Percentiles rank a stretch among this genome's conserved stretches.
These are phyloP conservation scores for Coemansia sp. DNA, from an alignment of 192 early-diverging fungal genomes.

Conservation along the genomic window DNA sequence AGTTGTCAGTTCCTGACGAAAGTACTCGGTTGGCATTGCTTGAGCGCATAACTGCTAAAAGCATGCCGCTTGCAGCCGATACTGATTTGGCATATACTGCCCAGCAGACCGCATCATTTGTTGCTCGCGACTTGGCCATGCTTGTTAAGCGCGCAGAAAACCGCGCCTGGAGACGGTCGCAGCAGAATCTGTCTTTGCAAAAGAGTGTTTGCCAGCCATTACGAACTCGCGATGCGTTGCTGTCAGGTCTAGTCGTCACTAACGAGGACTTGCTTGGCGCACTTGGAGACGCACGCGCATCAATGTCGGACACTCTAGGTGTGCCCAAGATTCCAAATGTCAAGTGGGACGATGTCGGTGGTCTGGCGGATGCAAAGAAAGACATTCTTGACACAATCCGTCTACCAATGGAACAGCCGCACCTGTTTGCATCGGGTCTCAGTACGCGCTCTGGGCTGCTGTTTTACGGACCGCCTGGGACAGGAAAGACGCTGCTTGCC, in stretches of 20 bases:
- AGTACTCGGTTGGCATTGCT: conserved; percentile 65
- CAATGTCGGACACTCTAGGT: conserved; percentile 89
- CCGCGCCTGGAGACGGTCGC: conserved; percentile 60
- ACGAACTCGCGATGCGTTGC: conserved; percentile 55
- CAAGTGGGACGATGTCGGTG: conserved; percentile 98
- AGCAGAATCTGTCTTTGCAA: neutral
- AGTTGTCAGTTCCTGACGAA: conserved; percentile 73
- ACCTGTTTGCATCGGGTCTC: conserved; percentile 91
- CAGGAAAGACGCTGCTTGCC: conserved; percentile 97
- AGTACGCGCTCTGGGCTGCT: conserved; percentile 93
- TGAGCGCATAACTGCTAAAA: conserved; percentile 48
- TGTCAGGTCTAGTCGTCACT: conserved; percentile 75
- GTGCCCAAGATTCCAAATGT: conserved; percentile 98
- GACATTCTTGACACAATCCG: conserved; percentile 96
- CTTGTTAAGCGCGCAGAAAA: conserved; percentile 72
- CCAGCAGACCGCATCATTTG: conserved; percentile 89
- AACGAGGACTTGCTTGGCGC: conserved; percentile 80
- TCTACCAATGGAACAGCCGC: conserved; percentile 91
- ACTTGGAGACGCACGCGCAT: conserved; percentile 72
- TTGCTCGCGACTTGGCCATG: conserved; percentile 80
- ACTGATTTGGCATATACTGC: conserved; percentile 72
- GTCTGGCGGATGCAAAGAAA: conserved; percentile 87
- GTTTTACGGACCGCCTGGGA: conserved; percentile 97
- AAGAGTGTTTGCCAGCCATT: neutral
- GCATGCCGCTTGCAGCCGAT: conserved; percentile 70